Base-by-base conservation (phyloP, 108 stramenopile genomes). In the Aureococcus anophagefferens region DNA sequence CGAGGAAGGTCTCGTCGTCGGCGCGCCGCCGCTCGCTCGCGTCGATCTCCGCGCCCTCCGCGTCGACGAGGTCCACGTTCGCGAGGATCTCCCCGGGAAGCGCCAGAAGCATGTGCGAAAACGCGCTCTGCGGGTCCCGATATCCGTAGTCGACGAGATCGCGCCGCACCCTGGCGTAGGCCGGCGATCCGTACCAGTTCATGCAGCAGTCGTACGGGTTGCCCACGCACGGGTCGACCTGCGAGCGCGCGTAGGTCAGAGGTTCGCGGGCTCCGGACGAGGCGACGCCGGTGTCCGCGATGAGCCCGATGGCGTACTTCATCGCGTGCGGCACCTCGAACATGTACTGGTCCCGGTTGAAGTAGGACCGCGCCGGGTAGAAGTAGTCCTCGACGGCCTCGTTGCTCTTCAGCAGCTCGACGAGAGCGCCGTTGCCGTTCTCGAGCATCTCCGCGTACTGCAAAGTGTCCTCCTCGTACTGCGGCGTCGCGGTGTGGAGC, bases 61-160 rank as follows among this genome's bases (percentile, higher is more conserved):
- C 82, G 63, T 86, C 81, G 4, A 86, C 81, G 17, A 86, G 77
- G 63, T 79, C 71, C 9, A 81, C 71, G 62, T 86, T 83, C 37
- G 83, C 82, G 33, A 79, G 64, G 28, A 82, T 77, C 34, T 86
- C 85, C 59, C 82, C 82, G 34, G 33, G 15, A 25, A 18, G 34
- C n/a, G 73, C 65, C 21, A 21, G 66, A 16, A 73, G 13, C 40
- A 44, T 44, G 13, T 44, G 40, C 5, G 5, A 5, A 44, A 44
- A 44, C 13, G 5, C 13, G 9, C 9, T 11, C 9, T 5, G 5
- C 40, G 40, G 40, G 9, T 11, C 40, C 9, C 40, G 40, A 1
- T 18, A 28, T 3, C 25, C 17, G 3, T 16, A 16, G 25, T 59
- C 51, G 21, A 59, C 51, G 51, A 59, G 51, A 1, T 59, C 51